Conservation (phyloP, 2,329 filamentous ascomycete species). For the Exophiala dermatitidis region DNA sequence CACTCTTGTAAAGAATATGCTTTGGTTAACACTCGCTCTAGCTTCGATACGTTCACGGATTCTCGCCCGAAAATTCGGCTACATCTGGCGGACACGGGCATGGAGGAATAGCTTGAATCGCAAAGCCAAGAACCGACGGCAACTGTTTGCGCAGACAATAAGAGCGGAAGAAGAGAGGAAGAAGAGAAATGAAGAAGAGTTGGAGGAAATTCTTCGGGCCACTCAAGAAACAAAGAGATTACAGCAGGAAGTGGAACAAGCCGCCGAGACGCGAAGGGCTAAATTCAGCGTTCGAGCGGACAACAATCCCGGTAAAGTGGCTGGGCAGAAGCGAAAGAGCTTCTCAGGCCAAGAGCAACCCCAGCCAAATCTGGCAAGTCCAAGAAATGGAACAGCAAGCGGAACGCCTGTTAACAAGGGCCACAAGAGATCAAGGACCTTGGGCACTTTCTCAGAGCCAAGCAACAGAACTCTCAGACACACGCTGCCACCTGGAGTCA, state of each 20-base stretch:
- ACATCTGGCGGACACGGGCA: conserved; percentile 34
- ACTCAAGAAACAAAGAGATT: conserved; percentile 20
- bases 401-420: conserved; percentile 2
- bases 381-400: background rate
- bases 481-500: background rate
- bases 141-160: conserved; percentile 27
- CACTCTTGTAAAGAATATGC: background rate
- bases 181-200: conserved; percentile 21
- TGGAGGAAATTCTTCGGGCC: conserved; percentile 23
- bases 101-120: conserved; percentile 33
- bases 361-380: conserved; percentile 56
- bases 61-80: conserved; percentile 33
- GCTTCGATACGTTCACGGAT: conserved; percentile 29
- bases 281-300: conserved; percentile 2
- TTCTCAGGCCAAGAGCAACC: conserved; percentile 63
- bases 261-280: conserved; percentile 1
- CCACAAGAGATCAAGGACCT: conserved; percentile 27
- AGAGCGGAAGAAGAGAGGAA: conserved; percentile 22
- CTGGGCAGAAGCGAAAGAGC: conserved; percentile 26
- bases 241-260: conserved; percentile 18
- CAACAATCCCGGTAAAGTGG: conserved; percentile 10
- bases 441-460: conserved; percentile 14
- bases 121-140: conserved; percentile 33
- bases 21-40: conserved; percentile 11
- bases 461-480: background rate